A percentile compares a stretch with the other conserved stretches of the same genome.
Evolutionary conservation across 495 filamentous ascomycete species (phyloP).

Genomic region (Chaetomidium leptoderma): DNA sequence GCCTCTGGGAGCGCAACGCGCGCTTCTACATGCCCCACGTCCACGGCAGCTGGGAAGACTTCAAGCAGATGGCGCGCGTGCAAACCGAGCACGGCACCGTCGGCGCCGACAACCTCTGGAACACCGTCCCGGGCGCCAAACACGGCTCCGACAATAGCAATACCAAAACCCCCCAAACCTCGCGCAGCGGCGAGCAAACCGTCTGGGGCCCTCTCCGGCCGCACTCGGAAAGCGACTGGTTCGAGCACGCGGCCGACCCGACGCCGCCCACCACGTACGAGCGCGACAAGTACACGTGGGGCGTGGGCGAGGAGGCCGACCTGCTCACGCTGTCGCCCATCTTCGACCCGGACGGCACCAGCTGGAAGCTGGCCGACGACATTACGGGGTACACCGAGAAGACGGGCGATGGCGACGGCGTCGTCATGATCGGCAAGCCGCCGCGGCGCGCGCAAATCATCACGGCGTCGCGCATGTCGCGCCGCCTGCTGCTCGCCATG

Average conservation of each 20-base stretch:
- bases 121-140: constrained; percentile 37
- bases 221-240: constrained; percentile 56
- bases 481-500: constrained; percentile 78
- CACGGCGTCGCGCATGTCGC: constrained; percentile 76
- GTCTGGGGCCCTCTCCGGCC: constrained; percentile 86
- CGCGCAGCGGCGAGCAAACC: constrained; percentile 53
- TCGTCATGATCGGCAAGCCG: constrained; percentile 52
- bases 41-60: constrained; percentile 90
- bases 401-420: no score
- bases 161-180: no score
- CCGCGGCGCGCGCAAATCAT: constrained; percentile 87
- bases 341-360: constrained; percentile 84
- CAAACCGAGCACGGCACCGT: constrained; percentile 80
- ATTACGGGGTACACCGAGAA: constrained; percentile 81
- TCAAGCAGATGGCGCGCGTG: constrained; percentile 85
- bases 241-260: constrained; percentile 64
- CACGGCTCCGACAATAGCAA: no score
- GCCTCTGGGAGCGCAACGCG: constrained; percentile 87
- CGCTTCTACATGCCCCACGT: constrained; percentile 87
- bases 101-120: constrained; percentile 68
- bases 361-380: constrained; percentile 82
- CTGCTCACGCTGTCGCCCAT: constrained; percentile 90
- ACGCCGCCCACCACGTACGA: constrained; percentile 66
- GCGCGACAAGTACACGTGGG: constrained; percentile 80
- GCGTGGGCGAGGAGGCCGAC: constrained; percentile 88